Evolutionary conservation across 345 rosid genomes (phyloP).

Genomic region (Hibiscus syriacus): DNA sequence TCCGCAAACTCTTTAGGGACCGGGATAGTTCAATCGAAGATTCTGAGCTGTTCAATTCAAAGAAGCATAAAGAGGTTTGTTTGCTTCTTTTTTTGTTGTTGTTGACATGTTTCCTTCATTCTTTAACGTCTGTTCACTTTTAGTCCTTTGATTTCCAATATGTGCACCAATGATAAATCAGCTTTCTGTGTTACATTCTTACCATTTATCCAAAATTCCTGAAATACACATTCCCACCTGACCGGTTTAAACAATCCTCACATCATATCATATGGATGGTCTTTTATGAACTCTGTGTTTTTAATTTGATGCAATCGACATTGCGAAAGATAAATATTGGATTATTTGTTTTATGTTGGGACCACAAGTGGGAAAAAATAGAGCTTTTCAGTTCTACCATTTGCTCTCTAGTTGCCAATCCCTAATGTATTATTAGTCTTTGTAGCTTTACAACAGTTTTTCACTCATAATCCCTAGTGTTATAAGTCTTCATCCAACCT

Average conservation of each 20-base stretch:
- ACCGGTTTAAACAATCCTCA: background rate
- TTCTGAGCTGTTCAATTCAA: slow-evolving; percentile 73
- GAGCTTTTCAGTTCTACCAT: background rate
- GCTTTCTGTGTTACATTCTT: background rate
- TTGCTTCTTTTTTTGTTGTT: background rate
- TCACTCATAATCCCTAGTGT: background rate
- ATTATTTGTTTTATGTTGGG: background rate
- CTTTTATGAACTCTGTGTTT: slow-evolving; percentile 3
- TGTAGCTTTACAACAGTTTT: background rate
- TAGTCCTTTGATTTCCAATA: background rate
- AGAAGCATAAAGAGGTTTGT: slow-evolving; percentile 74
- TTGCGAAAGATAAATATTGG: background rate
- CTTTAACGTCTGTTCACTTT: slow-evolving; percentile 1
- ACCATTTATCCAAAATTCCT: background rate
- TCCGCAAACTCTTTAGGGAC: slow-evolving; percentile 93
- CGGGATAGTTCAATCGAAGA: slow-evolving; percentile 93
- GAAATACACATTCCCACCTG: background rate
- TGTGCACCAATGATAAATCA: background rate
- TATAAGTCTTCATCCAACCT: background rate
- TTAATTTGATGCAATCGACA: background rate
- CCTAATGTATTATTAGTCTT: background rate
- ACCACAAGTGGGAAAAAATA: background rate
- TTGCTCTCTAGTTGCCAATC: background rate
- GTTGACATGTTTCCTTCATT: background rate
- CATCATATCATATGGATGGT: background rate